These are phyloP conservation scores for Lecanosticta acicola DNA, from an alignment of 2,329 filamentous ascomycete genomes.

Conservation along the genomic window DNA sequence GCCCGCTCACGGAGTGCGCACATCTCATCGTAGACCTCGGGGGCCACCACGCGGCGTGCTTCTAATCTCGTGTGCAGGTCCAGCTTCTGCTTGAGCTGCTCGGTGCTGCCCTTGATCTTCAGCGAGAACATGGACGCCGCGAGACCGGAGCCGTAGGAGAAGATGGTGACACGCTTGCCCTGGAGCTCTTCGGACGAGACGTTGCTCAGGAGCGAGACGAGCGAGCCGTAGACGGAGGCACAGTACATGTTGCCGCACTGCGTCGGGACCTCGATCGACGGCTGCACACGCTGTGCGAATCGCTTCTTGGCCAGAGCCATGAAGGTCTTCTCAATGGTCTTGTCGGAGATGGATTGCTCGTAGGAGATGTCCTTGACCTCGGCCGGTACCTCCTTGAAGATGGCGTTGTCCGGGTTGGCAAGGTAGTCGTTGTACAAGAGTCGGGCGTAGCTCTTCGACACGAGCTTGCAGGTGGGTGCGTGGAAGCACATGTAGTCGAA, in stretches of 20 bases:
- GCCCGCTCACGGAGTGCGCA: slow-evolving; percentile 49
- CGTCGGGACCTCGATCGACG: slow-evolving; percentile 46
- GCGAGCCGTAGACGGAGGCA: slow-evolving; percentile 47
- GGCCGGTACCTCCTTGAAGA: slow-evolving; percentile 47
- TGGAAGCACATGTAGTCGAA: slow-evolving; percentile 54
- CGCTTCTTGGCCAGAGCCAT: slow-evolving; percentile 49
- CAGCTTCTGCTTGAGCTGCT: slow-evolving; percentile 44
- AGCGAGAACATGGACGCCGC: slow-evolving; percentile 49
- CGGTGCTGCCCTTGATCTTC: slow-evolving; percentile 42
- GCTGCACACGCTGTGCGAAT: slow-evolving; percentile 46
- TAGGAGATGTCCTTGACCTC: slow-evolving; percentile 45
- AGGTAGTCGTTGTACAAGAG: slow-evolving; percentile 51
- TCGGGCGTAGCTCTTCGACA: slow-evolving; percentile 50
- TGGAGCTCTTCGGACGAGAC: slow-evolving; percentile 41
- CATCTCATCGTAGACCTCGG: slow-evolving; percentile 49
- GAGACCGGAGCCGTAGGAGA: slow-evolving; percentile 50
- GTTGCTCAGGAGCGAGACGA: slow-evolving; percentile 45
- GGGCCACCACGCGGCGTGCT: slow-evolving; percentile 40
- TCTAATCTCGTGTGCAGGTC: slow-evolving; percentile 45
- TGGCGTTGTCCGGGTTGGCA: slow-evolving; percentile 41
- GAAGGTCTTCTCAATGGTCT: slow-evolving; percentile 50
- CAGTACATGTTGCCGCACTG: slow-evolving; percentile 54
- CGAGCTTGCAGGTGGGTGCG: slow-evolving; percentile 50
- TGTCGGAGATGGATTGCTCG: slow-evolving; percentile 45
- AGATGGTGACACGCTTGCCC: slow-evolving; percentile 48